Percentiles rank a stretch among this genome's conserved stretches.
Evolutionary conservation across 257 asterid species (phyloP).

Genomic region (Linderniella brevidens): DNA sequence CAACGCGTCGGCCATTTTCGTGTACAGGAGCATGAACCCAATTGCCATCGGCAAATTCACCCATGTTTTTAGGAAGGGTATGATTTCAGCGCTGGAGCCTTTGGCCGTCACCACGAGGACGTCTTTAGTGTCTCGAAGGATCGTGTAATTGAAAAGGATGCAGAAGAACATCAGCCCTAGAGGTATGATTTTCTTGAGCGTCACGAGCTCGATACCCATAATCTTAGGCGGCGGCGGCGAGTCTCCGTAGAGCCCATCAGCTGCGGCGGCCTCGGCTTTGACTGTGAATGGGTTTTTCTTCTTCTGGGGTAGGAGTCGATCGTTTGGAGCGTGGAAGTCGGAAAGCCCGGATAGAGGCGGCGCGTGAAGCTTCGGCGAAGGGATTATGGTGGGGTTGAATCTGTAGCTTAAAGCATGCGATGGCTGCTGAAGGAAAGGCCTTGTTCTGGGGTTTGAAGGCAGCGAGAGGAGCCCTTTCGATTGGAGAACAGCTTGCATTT

Average conservation of each 20-base stretch:
- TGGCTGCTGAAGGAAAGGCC: slow-evolving; percentile 31
- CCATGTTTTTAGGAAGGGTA: slow-evolving; percentile 98
- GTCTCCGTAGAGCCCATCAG: slow-evolving; percentile 47
- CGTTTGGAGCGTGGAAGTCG: slow-evolving; percentile 31
- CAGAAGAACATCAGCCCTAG: slow-evolving; percentile 95
- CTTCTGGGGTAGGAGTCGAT: slow-evolving; percentile 23
- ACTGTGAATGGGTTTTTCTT: slow-evolving; percentile 16
- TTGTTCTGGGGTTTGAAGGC: slow-evolving; percentile 60
- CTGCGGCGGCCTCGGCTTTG: slow-evolving; percentile 59
- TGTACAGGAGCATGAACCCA: slow-evolving; percentile 82
- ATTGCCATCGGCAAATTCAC: slow-evolving; percentile 98
- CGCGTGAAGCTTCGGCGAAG: no score
- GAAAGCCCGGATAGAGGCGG: slow-evolving; percentile 25
- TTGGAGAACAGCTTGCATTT: slow-evolving; percentile 71
- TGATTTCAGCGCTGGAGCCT: slow-evolving; percentile 97
- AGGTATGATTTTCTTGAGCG: slow-evolving; percentile 77
- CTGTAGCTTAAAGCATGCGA: slow-evolving; percentile 44
- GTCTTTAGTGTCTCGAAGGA: slow-evolving; percentile 90
- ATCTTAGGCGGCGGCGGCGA: slow-evolving; percentile 29
- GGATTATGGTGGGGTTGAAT: no score
- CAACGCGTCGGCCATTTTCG: slow-evolving; percentile 78
- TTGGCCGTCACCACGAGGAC: slow-evolving; percentile 91
- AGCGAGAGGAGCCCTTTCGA: slow-evolving; percentile 61
- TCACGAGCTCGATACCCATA: slow-evolving; percentile 58
- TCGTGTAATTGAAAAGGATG: slow-evolving; percentile 80